Evolutionary conservation across 2,329 filamentous ascomycete genomes (phyloP), one percentile per base, ranked within the genome.

Genomic region (Stachybotrys chartarum): DNA sequence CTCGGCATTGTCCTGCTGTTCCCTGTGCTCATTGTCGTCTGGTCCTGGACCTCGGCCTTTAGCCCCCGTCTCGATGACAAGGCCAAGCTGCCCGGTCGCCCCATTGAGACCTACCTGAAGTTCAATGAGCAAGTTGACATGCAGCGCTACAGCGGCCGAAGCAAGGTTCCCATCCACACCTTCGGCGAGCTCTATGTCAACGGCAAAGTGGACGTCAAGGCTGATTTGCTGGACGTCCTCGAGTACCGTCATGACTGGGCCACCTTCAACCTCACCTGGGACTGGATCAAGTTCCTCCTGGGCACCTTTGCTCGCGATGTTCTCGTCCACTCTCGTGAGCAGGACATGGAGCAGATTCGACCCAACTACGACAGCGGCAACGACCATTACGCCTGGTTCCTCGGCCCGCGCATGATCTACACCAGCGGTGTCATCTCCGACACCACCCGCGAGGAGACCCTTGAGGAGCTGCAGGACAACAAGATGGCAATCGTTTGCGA

Each of bases 381-480:
- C 70, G 92, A 97, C 73, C 96, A 96, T 77, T 97, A 97, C 77
- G 87, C 84, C 68, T 97, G 91, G 91, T 97, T 97, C 80, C 82
- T 97, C 57, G 92, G 93, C 58, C 92, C 92, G 58, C 91, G 92
- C 68, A 97, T 97, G 92, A 90, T 97, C 73, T 97, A 97, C 78
- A 97, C 92, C 50, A 93, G 89, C 31, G 93, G 92, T 63, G 79
- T 97, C 64, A 94, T 97, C 68, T 87, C 87, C 56, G 90, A 97
- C 71, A 83, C 89, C 71, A 86, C 86, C 72, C 81, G 80, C 59
- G 92, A 97, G 73, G 92, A 97, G 75, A 83, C 85, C 16, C 85
- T 97, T n/a, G 93, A 97, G 75, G 81, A 97, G 74, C 82, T 97
- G 55, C 93, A 97, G 77, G 92, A 97, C 73, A 97, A 97, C 82